These are phyloP conservation scores for Oryza brachyantha DNA, from an alignment of 176 grass and related monocot genomes.

Conservation along the genomic window DNA sequence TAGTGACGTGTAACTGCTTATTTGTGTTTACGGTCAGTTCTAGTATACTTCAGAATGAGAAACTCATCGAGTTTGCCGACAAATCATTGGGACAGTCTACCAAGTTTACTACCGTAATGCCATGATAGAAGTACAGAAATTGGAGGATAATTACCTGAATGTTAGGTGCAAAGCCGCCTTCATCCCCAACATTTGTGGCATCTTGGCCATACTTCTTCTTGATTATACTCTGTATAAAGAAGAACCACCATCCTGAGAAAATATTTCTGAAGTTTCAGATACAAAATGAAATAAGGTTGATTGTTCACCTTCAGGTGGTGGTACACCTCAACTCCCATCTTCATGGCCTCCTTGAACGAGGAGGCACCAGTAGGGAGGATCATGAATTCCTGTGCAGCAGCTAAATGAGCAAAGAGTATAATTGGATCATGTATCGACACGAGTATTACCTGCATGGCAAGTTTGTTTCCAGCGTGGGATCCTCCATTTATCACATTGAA, in stretches of 20 bases:
- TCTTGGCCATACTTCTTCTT: conserved; percentile 99
- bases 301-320: conserved; percentile 77
- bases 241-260: background rate
- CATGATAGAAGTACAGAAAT: background rate
- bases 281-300: background rate
- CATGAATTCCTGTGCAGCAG: conserved; percentile 77
- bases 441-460: conserved; percentile 69
- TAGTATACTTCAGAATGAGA: background rate
- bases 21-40: background rate
- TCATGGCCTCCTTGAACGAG: conserved; percentile 96
- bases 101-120: background rate
- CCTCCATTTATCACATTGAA: conserved; percentile 99
- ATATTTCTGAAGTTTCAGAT: background rate
- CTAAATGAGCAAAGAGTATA: conserved; percentile 14
- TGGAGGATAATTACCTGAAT: conserved; percentile 60
- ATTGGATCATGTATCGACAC: background rate
- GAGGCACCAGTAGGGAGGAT: conserved; percentile 88
- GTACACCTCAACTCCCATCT: conserved; percentile 97
- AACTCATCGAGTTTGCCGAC: background rate
- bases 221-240: conserved; percentile 57
- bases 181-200: conserved; percentile 95
- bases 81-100: background rate
- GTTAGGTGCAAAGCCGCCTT: conserved; percentile 96
- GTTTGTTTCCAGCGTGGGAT: conserved; percentile 93
- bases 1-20: background rate